A percentile compares a stretch with the other conserved stretches of the same genome.
phyloP scores from a whole-genome alignment of 306 rosid genomes.

The Begonia peltatifolia region DNA sequence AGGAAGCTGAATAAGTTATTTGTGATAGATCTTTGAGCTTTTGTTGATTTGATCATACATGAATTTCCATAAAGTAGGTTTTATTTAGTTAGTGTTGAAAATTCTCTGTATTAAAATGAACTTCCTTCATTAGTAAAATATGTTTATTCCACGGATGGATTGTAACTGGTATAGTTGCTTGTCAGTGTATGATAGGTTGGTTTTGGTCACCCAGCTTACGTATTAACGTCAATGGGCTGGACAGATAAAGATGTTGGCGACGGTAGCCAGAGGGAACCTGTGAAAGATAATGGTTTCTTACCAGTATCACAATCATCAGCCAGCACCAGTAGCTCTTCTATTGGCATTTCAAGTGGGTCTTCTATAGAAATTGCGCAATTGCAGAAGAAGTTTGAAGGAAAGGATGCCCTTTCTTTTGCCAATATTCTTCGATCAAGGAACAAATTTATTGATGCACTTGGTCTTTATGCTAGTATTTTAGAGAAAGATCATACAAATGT shows the following conservation, averaged over 20 bases:
- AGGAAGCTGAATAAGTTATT: too few relatives aligned
- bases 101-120: too few relatives aligned
- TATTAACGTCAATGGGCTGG: slow-evolving; percentile 42
- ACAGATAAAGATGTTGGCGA: slow-evolving; percentile 36
- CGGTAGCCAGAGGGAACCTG: slow-evolving; percentile 37
- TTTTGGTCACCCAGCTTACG: slow-evolving; percentile 18
- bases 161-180: too few relatives aligned
- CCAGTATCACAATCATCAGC: slow-evolving; percentile 34
- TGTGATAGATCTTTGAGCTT: not conserved
- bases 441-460: slow-evolving; percentile 79
- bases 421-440: slow-evolving; percentile 76
- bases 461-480: slow-evolving; percentile 52
- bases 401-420: slow-evolving; percentile 56
- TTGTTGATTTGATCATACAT: not conserved
- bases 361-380: slow-evolving; percentile 13
- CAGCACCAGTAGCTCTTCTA: slow-evolving; percentile 28
- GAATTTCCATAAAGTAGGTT: not conserved
- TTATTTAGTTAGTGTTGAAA: too few relatives aligned
- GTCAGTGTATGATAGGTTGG: slow-evolving; percentile 2
- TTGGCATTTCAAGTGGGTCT: slow-evolving; percentile 17
- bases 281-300: slow-evolving; percentile 63
- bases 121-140: too few relatives aligned
- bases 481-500: slow-evolving; percentile 51
- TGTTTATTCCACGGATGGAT: too few relatives aligned
- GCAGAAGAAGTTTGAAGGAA: slow-evolving; percentile 36